Conservation (phyloP, 371 early-diverging fungal genomes). For the Mucor lusitanicus region DNA sequence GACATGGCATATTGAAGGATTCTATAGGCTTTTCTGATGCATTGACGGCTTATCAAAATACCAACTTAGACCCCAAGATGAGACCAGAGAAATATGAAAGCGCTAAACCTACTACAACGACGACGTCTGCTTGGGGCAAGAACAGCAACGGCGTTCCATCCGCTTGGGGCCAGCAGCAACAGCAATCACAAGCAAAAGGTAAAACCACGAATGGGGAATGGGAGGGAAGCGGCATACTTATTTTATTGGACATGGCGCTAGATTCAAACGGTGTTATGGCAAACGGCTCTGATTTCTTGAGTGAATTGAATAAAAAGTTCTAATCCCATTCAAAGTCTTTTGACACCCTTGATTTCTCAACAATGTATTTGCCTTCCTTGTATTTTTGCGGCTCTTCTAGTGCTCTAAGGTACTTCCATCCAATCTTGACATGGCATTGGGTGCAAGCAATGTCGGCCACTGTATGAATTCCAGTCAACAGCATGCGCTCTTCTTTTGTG, state of each 20-base stretch:
- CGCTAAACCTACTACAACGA: constrained; percentile 9
- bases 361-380: constrained; percentile 76
- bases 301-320: constrained; percentile 12
- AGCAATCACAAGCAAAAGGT: not conserved
- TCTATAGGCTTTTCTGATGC: constrained; percentile 30
- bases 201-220: not conserved
- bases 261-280: constrained; percentile 18
- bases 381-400: constrained; percentile 73
- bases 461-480: constrained; percentile 83
- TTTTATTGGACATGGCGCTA: not conserved
- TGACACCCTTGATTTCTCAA: constrained; percentile 55
- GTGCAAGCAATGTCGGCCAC: constrained; percentile 77
- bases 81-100: constrained; percentile 30
- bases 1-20: not conserved
- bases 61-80: constrained; percentile 28
- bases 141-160: constrained; percentile 2
- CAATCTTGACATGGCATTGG: constrained; percentile 66
- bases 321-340: constrained; percentile 47
- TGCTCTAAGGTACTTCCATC: constrained; percentile 59
- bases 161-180: constrained; percentile 27
- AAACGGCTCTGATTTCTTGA: constrained; percentile 17
- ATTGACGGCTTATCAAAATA: constrained; percentile 33
- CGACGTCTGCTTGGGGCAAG: constrained; percentile 11
- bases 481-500: constrained; percentile 61
- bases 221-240: not conserved